Percentiles rank a stretch among this genome's conserved stretches.
Conservation (phyloP, 179 eudicot species). For the Amaranthus tricolor region DNA sequence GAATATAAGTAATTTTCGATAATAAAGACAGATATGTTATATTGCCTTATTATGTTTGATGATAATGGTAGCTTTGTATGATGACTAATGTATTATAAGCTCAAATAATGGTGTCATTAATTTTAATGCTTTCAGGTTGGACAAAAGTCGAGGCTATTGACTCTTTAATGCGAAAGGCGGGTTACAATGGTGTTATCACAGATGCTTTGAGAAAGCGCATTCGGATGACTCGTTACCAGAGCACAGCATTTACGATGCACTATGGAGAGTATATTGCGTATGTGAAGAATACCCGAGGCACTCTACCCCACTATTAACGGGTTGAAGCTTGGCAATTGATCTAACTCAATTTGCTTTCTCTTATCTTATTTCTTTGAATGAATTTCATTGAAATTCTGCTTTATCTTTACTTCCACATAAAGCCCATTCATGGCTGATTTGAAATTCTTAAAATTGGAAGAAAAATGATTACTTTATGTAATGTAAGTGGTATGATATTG, state of each 20-base stretch:
- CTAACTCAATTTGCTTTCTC: constrained; percentile 15
- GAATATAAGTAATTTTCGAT: neutral
- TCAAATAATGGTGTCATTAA: neutral
- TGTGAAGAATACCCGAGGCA: constrained; percentile 63
- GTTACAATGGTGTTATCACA: constrained; percentile 65
- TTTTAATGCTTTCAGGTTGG: constrained; percentile 63
- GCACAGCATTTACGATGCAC: constrained; percentile 73
- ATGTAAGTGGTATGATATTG: constrained; percentile 9
- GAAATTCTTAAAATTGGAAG: constrained; percentile 9
- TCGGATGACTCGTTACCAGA: constrained; percentile 79
- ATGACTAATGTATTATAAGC: neutral
- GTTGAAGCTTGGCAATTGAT: constrained; percentile 37
- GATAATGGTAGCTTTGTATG: neutral
- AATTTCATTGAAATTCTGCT: constrained; percentile 4
- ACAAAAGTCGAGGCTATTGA: constrained; percentile 74
- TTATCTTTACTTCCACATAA: constrained; percentile 11
- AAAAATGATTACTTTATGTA: constrained; percentile 5
- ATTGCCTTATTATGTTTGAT: neutral
- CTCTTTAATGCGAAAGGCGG: constrained; percentile 80
- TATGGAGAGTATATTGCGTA: constrained; percentile 64
- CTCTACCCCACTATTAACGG: constrained; percentile 55
- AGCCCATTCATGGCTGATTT: constrained; percentile 15
- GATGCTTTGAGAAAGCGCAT: constrained; percentile 68
- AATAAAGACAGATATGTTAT: neutral
- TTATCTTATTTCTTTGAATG: constrained; percentile 1